phyloP scores from a whole-genome alignment of 2,329 filamentous ascomycete genomes.

The Aspergillus sp. region DNA sequence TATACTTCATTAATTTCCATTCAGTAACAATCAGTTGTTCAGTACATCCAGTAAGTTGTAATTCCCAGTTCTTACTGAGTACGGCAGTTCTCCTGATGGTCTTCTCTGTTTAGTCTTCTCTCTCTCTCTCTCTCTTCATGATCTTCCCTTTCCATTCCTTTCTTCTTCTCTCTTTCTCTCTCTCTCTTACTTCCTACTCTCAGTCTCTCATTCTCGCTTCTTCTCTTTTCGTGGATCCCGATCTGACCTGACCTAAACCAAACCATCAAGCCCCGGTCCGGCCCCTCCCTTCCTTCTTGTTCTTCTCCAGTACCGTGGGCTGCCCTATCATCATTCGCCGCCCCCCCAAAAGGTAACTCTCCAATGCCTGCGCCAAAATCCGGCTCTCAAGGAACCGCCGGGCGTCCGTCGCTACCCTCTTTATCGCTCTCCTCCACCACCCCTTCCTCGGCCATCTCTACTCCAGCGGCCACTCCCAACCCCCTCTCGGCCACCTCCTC shows the following conservation, averaged over 20 bases:
- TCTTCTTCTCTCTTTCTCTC: neutral
- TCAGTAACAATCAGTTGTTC: neutral
- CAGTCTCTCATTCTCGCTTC: neutral
- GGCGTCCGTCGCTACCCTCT: conserved; percentile 15
- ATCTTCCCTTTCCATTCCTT: neutral
- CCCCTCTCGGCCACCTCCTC: conserved; percentile 24
- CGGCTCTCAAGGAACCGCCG: conserved; percentile 17
- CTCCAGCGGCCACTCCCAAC: conserved; percentile 24
- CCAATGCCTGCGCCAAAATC: conserved; percentile 20
- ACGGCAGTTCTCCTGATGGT: conserved; percentile 4
- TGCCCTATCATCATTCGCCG: conserved; percentile 12
- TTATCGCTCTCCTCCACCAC: conserved; percentile 12
- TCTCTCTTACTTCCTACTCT: neutral
- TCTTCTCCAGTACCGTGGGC: conserved; percentile 4
- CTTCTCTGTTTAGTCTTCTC: neutral
- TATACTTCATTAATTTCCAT: neutral
- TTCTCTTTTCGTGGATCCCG: conserved; percentile 10
- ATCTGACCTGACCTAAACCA: neutral
- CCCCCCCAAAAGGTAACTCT: conserved; percentile 13
- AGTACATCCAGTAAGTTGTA: neutral
- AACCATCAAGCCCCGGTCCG: neutral
- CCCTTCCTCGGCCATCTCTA: conserved; percentile 7
- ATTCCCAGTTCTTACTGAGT: too few species aligned
- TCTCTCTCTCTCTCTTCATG: neutral
- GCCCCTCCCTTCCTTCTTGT: conserved; percentile 3